Conservation (phyloP, 1,139 yeast species). For the Diutina sp. region DNA sequence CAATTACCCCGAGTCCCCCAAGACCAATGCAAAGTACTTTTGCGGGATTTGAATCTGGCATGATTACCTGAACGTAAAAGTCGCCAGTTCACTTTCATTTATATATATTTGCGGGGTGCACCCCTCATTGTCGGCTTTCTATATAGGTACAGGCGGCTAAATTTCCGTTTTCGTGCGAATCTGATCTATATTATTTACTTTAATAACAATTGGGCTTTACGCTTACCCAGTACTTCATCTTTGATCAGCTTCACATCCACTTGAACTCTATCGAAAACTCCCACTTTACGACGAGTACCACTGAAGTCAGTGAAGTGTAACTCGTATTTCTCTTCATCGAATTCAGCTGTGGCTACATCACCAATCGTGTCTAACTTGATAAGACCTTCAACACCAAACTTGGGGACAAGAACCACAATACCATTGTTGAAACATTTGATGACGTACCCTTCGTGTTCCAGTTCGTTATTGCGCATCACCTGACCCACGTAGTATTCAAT, state of each 20-base stretch:
- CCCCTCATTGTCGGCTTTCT: neutral
- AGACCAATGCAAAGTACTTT: slow-evolving; percentile 42
- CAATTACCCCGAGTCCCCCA: slow-evolving; percentile 68
- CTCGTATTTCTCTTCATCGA: slow-evolving; percentile 68
- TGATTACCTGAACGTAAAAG: neutral
- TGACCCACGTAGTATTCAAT: slow-evolving; percentile 97
- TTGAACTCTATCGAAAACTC: slow-evolving; percentile 74
- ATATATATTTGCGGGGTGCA: neutral
- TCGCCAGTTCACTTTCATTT: no score
- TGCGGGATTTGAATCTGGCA: neutral
- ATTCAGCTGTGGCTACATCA: slow-evolving; percentile 50
- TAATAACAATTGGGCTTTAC: slow-evolving; percentile 62
- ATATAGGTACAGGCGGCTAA: neutral
- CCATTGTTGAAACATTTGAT: slow-evolving; percentile 92
- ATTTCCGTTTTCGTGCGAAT: neutral
- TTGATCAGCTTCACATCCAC: slow-evolving; percentile 73
- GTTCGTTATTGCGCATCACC: slow-evolving; percentile 73
- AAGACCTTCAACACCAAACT: slow-evolving; percentile 91
- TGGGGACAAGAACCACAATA: slow-evolving; percentile 90
- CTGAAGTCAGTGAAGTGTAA: slow-evolving; percentile 39
- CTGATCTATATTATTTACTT: neutral
- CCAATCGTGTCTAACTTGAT: slow-evolving; percentile 70
- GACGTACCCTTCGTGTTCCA: slow-evolving; percentile 72
- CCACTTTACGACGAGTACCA: slow-evolving; percentile 36
- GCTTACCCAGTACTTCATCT: slow-evolving; percentile 84